A percentile compares a stretch with the other conserved stretches of the same genome.
Evolutionary conservation across 2,329 filamentous ascomycete genomes (phyloP).

Genomic region (Sarocladiaceae sp.): DNA sequence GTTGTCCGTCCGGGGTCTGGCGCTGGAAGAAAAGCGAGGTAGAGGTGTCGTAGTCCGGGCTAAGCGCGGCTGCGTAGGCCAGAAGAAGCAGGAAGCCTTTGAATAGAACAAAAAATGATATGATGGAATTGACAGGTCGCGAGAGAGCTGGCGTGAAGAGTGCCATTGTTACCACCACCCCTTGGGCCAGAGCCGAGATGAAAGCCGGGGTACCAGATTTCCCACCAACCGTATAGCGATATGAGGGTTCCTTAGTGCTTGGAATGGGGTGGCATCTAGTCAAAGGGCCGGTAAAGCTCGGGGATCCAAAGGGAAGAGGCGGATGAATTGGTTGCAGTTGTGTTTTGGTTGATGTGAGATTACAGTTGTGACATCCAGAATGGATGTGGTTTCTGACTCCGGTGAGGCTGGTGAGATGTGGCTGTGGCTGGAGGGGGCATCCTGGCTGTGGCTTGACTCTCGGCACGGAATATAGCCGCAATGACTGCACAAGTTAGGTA

Average conservation of each 20-base stretch:
- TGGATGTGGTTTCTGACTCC: conserved; percentile 3
- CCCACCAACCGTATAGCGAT: conserved; percentile 1
- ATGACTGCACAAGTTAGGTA: too few species aligned
- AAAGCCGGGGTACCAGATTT: background rate
- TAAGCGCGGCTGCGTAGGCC: conserved; percentile 43
- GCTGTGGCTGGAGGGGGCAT: background rate
- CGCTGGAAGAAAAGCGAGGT: conserved; percentile 41
- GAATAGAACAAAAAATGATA: conserved; percentile 33
- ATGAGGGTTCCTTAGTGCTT: background rate
- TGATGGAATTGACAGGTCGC: conserved; percentile 6
- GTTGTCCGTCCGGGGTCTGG: conserved; percentile 28
- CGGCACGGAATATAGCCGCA: too few species aligned
- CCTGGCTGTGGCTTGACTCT: too few species aligned
- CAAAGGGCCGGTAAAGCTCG: background rate
- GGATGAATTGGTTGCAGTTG: too few species aligned
- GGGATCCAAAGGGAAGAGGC: too few species aligned
- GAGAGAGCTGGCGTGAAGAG: background rate
- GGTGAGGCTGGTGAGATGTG: conserved; percentile 6
- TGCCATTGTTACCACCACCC: background rate
- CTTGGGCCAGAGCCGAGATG: background rate
- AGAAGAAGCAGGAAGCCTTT: conserved; percentile 61
- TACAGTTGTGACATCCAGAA: background rate
- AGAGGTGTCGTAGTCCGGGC: conserved; percentile 74
- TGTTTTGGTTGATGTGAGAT: too few species aligned
- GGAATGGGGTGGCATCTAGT: background rate